Percentiles rank a stretch among this genome's conserved stretches.
phyloP scores from a whole-genome alignment of 164 flowering plant species.

The Stephania cephalantha region DNA sequence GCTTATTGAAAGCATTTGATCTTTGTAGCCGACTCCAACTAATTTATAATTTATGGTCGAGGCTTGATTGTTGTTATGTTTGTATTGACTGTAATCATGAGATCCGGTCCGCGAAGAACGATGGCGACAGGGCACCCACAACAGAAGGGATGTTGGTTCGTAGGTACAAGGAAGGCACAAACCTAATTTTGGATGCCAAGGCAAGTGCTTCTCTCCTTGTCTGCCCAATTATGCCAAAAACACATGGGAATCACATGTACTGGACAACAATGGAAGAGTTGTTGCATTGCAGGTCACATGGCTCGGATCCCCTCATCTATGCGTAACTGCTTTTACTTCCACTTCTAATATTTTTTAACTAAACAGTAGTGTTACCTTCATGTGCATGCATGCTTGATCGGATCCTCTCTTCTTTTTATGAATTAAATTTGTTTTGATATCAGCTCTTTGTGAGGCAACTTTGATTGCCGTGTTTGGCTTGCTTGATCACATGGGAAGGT shows the following conservation, averaged over 20 bases:
- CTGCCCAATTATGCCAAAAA: background rate
- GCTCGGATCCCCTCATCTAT: background rate
- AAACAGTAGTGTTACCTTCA: background rate
- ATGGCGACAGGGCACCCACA: background rate
- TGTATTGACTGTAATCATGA: too few relatives aligned
- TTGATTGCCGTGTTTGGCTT: background rate
- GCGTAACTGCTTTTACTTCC: background rate
- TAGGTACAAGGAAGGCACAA: background rate
- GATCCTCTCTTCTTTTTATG: background rate
- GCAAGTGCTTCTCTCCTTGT: background rate
- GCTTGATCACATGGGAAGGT: background rate
- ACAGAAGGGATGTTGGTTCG: background rate
- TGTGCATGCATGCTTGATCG: background rate
- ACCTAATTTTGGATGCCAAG: background rate
- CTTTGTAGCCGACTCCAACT: background rate
- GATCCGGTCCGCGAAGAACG: too few relatives aligned
- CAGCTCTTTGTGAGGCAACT: background rate
- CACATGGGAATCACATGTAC: background rate
- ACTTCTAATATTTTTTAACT: background rate
- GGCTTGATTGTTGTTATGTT: background rate
- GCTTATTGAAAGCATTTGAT: too few relatives aligned
- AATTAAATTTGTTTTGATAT: background rate
- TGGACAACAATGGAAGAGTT: background rate
- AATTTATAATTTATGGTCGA: background rate
- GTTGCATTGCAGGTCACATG: background rate